Evolutionary conservation across 495 filamentous ascomycete genomes (phyloP), one percentile per base, ranked within the genome.

Genomic region (Daldinia concentrica): DNA sequence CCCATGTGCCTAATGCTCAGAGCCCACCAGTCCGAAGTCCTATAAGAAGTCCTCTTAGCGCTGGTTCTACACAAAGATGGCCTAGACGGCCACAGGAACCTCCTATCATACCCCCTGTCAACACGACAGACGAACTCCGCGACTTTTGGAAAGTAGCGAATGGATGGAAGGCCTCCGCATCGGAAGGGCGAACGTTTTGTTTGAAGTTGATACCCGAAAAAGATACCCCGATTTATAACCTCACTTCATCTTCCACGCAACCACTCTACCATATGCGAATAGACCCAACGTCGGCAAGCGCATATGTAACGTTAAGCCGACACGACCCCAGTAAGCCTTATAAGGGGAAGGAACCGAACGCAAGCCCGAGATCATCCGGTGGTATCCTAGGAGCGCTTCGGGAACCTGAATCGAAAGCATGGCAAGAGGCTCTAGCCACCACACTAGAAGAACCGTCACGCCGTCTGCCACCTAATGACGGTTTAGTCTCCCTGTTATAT

Each of bases 401-500:
- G 79, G 74, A 80, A 43, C 70, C 63, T 30, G 79, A 81, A 55
- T 68, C 70, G 34, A 83, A 82, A 69, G 58, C 82, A 65, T 85
- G 84, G 78, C 81, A 82, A 29, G 83, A 86, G 58, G 87, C 91
- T 1, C 83, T 92, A 68, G 80, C 76, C 62, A 86, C 91, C 4
- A 86, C 82, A 0, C 81, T 93, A 9, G 89, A 91, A 71, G 85
- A 87, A 34, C 82, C 82, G 2, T 76, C 77, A 12, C 86, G 88
- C 4, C 85, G 86, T 4, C 81, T 89, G 7, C 85, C 84, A 12
- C 89, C 87, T 15, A 84, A 89, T 66, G 88, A 92, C 74, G 90
- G 90, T 7, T 84, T 93, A 3, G 84, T 94, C n/a, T 87, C 90
- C 0, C 83, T 89, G n/a, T 84, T 95, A 32, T 92, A 90, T 78